A percentile compares a stretch with the other conserved stretches of the same genome.
Conservation (phyloP, 495 filamentous ascomycete species). For the Penicillium subrubescens region DNA sequence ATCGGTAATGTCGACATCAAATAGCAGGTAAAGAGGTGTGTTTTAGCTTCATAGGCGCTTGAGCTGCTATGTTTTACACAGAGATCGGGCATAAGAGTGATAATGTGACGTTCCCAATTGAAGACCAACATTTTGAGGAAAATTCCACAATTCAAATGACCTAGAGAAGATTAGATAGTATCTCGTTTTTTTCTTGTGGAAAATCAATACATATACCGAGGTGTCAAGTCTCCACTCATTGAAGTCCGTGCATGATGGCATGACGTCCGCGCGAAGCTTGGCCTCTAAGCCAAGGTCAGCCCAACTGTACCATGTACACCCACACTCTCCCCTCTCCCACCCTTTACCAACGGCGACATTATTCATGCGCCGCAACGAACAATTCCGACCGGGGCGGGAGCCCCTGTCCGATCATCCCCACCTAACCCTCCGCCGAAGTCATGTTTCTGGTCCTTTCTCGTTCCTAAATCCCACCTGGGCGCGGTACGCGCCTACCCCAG, state of each 20-base stretch:
- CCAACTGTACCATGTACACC: background rate
- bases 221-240: too few species aligned
- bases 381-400: constrained; percentile 22
- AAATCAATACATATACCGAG: too few species aligned
- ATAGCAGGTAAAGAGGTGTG: too few species aligned
- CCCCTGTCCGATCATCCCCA: constrained; percentile 17
- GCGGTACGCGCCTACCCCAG: constrained; percentile 9
- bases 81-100: too few species aligned
- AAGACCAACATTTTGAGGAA: too few species aligned
- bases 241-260: constrained; percentile 8
- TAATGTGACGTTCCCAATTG: too few species aligned
- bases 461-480: constrained; percentile 31
- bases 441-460: constrained; percentile 24
- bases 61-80: too few species aligned
- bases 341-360: background rate
- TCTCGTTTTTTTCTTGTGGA: too few species aligned
- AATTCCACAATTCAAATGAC: too few species aligned
- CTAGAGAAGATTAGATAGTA: too few species aligned
- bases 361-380: constrained; percentile 22
- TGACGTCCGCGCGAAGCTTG: constrained; percentile 12
- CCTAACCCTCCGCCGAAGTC: constrained; percentile 12
- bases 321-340: background rate
- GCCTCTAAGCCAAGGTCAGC: background rate
- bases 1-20: too few species aligned
- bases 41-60: too few species aligned